Base-by-base conservation (phyloP, 768 basidiomycete genomes). In the Lentinula raphanica region DNA sequence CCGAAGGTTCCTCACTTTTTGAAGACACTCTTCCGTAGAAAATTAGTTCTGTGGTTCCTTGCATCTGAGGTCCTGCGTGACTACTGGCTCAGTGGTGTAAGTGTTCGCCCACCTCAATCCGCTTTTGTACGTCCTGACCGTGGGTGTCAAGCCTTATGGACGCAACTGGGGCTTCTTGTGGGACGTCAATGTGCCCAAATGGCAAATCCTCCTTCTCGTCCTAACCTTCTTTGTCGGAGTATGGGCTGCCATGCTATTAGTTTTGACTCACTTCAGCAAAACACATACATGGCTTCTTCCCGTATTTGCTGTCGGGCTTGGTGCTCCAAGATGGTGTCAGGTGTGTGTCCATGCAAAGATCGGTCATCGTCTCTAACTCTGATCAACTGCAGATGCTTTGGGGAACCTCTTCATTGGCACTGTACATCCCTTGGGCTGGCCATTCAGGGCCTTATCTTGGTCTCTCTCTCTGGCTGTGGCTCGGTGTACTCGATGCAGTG, bases 111-210 rank as follows among this genome's bases (percentile, higher is more conserved):
- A 29, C 38, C 46, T 58, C 12, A 59, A 21, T 29, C 29, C 7
- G 5, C 83, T 64, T 73, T 86, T 60, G 76, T 87, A n/a, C n/a
- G n/a, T n/a, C 76, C 80, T 89, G 53, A 85, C 84, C 61, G 8
- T 9, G 56, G 64, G 48, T 27, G 58, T 15, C 40, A 28, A 90
- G 87, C 92, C 90, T 12, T 94, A 93, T 65, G 94, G 94, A 59
- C 88, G 93, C 62, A 96, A 96, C 71, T 97, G 94, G 94, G 75
- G 83, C 62, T 97, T 94, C 85, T 76, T 97, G 7, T 97, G 94
- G 94, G 83, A 78, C 63, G 87, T 88, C 13, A 78, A 83, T 9
- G 87, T 97, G 56, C 80, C 92, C 6, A 87, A 88, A 66, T 94
- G 86, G 86, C 85, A 88, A 62, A 94, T 88, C 53, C 74, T 91